Evolutionary conservation across 768 basidiomycete species (phyloP).

Genomic region (Rhizopogon vesiculosus): DNA sequence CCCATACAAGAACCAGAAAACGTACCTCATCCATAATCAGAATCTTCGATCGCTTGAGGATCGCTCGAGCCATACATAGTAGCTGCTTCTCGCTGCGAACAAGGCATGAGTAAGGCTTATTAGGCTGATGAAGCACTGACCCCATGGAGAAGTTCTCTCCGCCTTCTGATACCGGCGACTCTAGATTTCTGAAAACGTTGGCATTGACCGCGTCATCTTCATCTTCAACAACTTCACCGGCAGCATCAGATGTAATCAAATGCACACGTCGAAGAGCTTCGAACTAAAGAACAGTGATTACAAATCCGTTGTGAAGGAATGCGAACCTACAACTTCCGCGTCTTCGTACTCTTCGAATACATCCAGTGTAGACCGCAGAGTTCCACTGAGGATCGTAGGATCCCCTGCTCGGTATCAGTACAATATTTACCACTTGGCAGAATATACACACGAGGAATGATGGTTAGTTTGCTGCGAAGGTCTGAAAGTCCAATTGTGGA

Average conservation of each 20-base stretch:
- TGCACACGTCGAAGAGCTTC: conserved; percentile 83
- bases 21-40: conserved; percentile 82
- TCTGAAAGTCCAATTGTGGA: conserved; percentile 77
- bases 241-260: conserved; percentile 59
- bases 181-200: conserved; percentile 75
- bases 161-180: conserved; percentile 73
- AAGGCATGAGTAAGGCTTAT: conserved; percentile 10
- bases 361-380: conserved; percentile 73
- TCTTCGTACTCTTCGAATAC: conserved; percentile 87
- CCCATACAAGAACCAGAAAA: not conserved
- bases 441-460: conserved; percentile 58
- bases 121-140: conserved; percentile 30
- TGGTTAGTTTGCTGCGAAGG: conserved; percentile 70
- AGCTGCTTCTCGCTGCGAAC: conserved; percentile 67
- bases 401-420: conserved; percentile 52
- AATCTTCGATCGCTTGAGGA: conserved; percentile 71
- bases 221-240: conserved; percentile 35
- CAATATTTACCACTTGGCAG: not conserved
- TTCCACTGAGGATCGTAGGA: conserved; percentile 83
- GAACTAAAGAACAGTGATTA: conserved; percentile 40
- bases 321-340: conserved; percentile 60
- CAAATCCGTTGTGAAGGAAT: not conserved
- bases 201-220: conserved; percentile 47
- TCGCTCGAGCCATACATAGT: conserved; percentile 87
- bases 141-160: conserved; percentile 90